Evolutionary conservation across 805 yeast species (phyloP).

Genomic region (Zygosaccharomyces lentus): DNA sequence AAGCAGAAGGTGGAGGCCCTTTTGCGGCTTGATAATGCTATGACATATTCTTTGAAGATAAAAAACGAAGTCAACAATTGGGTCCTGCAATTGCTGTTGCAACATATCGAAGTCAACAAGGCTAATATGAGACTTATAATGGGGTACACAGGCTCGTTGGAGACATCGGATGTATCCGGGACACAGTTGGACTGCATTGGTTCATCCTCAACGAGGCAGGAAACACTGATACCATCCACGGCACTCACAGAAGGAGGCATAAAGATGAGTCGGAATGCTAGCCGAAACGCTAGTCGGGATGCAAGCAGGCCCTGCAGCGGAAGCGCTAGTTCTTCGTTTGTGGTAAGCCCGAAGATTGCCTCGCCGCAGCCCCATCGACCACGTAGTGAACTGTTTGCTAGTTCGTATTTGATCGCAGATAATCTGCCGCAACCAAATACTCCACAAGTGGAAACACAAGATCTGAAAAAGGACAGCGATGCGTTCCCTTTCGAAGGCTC

Average conservation of each 20-base stretch:
- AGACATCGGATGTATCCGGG: background rate
- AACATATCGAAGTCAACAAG: slow-evolving; percentile 52
- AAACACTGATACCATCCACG: slow-evolving; percentile 4
- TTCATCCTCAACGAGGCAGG: slow-evolving; percentile 1
- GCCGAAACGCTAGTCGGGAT: background rate
- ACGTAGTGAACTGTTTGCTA: slow-evolving; percentile 36
- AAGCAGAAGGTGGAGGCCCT: slow-evolving; percentile 66
- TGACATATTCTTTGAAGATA: slow-evolving; percentile 70
- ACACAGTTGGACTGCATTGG: background rate
- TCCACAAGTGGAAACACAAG: background rate
- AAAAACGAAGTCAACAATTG: slow-evolving; percentile 71
- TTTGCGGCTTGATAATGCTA: slow-evolving; percentile 64
- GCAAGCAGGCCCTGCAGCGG: background rate
- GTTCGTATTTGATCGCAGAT: slow-evolving; percentile 41
- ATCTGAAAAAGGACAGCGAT: background rate
- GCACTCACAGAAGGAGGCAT: slow-evolving; percentile 2
- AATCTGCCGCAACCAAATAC: slow-evolving; percentile 36
- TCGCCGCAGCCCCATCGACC: slow-evolving; percentile 28
- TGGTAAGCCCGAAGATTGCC: slow-evolving; percentile 13
- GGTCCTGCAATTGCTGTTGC: slow-evolving; percentile 58
- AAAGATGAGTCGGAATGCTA: slow-evolving; percentile 2
- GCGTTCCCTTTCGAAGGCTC: slow-evolving; percentile 10
- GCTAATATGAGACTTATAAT: slow-evolving; percentile 9
- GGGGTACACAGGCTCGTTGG: background rate
- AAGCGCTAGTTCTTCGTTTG: slow-evolving; percentile 2